phyloP scores from a whole-genome alignment of 2,329 filamentous ascomycete genomes.

The Cadophora sp. region DNA sequence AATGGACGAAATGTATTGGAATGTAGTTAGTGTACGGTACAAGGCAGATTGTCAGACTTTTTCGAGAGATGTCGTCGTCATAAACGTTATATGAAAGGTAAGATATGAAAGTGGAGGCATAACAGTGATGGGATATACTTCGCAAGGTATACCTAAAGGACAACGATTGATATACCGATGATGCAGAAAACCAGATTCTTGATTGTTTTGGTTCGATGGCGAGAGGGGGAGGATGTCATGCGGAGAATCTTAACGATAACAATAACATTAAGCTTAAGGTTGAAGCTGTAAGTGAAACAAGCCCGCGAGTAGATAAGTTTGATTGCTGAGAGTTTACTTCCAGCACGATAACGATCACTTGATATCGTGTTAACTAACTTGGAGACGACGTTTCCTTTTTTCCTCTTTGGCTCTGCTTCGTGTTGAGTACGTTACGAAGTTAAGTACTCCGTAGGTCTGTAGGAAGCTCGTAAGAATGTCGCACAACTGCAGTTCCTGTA shows the following conservation, averaged over 20 bases:
- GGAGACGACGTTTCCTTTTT: neutral
- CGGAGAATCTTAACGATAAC: neutral
- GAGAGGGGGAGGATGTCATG: neutral
- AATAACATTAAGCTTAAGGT: conserved; percentile 7
- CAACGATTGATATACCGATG: no score
- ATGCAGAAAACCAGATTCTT: neutral
- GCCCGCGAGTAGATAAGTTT: no score
- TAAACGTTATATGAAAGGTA: neutral
- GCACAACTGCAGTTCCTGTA: neutral
- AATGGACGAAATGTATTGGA: no score
- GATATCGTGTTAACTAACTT: neutral
- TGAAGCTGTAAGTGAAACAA: neutral
- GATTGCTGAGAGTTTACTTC: no score
- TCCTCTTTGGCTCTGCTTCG: neutral
- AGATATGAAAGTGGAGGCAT: neutral
- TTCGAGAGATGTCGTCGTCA: neutral
- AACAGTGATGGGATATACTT: neutral
- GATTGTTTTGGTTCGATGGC: neutral
- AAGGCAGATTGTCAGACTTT: neutral
- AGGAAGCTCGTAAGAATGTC: no score
- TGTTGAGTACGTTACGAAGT: conserved; percentile 2
- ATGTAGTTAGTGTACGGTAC: no score
- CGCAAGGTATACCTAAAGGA: no score
- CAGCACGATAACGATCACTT: neutral
- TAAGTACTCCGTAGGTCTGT: no score